Base-by-base conservation (phyloP, 2,329 filamentous ascomycete species). In the Lecanoromycetidae sp. region DNA sequence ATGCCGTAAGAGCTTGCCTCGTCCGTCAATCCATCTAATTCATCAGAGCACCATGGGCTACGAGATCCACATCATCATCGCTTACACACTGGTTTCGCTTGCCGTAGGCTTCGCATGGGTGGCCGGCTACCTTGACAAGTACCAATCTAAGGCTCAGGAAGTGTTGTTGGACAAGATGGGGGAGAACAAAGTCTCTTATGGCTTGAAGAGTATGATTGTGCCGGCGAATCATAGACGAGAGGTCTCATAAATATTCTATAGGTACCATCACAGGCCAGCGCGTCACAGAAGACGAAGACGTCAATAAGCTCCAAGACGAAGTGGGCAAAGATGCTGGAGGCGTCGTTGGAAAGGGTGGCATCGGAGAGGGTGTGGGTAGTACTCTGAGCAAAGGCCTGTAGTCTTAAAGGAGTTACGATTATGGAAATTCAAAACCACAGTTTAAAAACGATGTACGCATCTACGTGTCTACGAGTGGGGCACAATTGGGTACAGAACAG, bases 61-160 rank as follows among this genome's bases (percentile, higher is more conserved):
- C 29, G 50, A 52, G n/a, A 9, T 52, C 29, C 25, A 32, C 12
- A 27, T 52, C 12, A 45, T 49, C 19, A 23, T 46, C n/a, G 46
- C 36, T 40, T 52, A 46, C 20, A 48, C 42, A 32, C 32, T 46
- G 4, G 30, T 52, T 25, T 40, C 44, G 17, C 38, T 51, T 13
- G 34, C 46, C 15, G 27, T 52, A 12, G 36, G 52, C 22, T 35
- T 39, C 15, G 59, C 59, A 3, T 62, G 60, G 60, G 57, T 61
- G 20, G 52, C 53, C 4, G 60, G 60, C 22, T 50, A 52, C n/a
- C 51, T 61, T 7, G 60, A 61, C 40, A 52, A 54, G 9, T 58
- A 58, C 34, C 59, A 62, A 49, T 57, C 57, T 34, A 51, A 50
- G 23, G 41, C 57, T 3, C 58, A 62, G 43, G 58, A 62, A 26